Percentiles rank a stretch among this genome's conserved stretches.
These are phyloP conservation scores for Cyberlindnera euphorbiiphila DNA, from an alignment of 805 yeast species.

Conservation along the genomic window DNA sequence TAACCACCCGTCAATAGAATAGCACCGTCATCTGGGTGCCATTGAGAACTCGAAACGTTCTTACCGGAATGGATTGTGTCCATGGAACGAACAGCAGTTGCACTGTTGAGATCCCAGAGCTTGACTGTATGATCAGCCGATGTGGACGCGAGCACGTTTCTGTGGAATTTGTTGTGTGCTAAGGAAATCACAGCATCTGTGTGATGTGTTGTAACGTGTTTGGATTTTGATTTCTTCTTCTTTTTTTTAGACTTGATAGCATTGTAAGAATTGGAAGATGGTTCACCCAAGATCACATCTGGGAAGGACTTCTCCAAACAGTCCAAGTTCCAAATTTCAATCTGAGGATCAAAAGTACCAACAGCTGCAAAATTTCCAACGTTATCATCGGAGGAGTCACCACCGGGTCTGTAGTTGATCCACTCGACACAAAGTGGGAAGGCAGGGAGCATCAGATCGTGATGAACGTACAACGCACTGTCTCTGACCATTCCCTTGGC, in stretches of 20 bases:
- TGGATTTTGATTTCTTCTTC: slow-evolving; percentile 44
- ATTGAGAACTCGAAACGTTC: slow-evolving; percentile 78
- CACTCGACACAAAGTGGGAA: slow-evolving; percentile 97
- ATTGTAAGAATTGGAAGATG: slow-evolving; percentile 31
- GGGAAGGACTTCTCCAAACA: slow-evolving; percentile 92
- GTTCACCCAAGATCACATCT: slow-evolving; percentile 85
- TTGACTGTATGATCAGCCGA: slow-evolving; percentile 95
- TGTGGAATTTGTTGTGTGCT: slow-evolving; percentile 74
- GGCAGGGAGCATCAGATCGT: slow-evolving; percentile 94
- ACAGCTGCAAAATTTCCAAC: slow-evolving; percentile 92
- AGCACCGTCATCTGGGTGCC: slow-evolving; percentile 72
- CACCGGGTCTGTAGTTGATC: slow-evolving; percentile 69
- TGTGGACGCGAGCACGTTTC: slow-evolving; percentile 86
- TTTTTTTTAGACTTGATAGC: slow-evolving; percentile 33
- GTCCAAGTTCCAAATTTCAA: slow-evolving; percentile 96
- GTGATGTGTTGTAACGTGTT: slow-evolving; percentile 71
- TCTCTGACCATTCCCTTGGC: slow-evolving; percentile 71
- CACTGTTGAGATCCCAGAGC: slow-evolving; percentile 84
- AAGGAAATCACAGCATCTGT: slow-evolving; percentile 91
- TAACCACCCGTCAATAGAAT: slow-evolving; percentile 88
- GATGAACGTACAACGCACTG: slow-evolving; percentile 83
- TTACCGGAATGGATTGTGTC: slow-evolving; percentile 68
- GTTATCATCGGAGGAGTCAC: slow-evolving; percentile 40
- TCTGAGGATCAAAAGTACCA: slow-evolving; percentile 96
- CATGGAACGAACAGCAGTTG: slow-evolving; percentile 75